Evolutionary conservation across 2,329 filamentous ascomycete species (phyloP), one percentile per base, ranked within the genome.

Genomic region (Neocatenulostroma microsporum): DNA sequence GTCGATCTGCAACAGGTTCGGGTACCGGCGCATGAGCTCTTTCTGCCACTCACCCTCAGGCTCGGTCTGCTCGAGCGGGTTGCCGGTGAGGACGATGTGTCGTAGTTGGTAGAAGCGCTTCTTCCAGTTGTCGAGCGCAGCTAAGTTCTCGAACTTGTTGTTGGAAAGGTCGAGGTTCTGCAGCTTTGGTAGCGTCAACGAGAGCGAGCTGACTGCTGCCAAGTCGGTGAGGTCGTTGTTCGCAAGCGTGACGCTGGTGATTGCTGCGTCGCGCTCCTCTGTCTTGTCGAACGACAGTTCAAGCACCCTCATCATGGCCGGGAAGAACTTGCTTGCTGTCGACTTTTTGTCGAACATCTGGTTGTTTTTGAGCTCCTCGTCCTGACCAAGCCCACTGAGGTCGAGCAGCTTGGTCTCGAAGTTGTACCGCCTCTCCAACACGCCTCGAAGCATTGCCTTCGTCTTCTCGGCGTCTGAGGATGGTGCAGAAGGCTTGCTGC

Each of bases 121-220:
- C 42, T 80, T 80, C 87, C 87, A 95, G 21, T 70, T 73, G 35
- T 78, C 73, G 30, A 98, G 62, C 8, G 75, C 73, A 39, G 78
- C 74, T 34, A 86, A 62, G 34, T 74, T 76, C 40, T 72, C 69
- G 50, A 98, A 76, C 26, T 79, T 75, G 62, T 96, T 96, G 55
- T 80, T 76, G 37, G 85, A 91, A 18, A 96, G 73, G 49, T 95
- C 89, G 10, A 98, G 76, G 48, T 94, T 88, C 57, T 85, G 80
- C 41, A 96, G 69, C 43, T 88, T 82, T 0, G 88, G 86, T 37
- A 96, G 84, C 0, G 84, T 86, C 35, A 77, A 74, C 8, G 85
- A 78, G 2, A 96, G 71, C 1, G 78, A 72, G 34, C 81, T 84
- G 34, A 96, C 81, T 36, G 81, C 73, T 14, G 68, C 60, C 24